Evolutionary conservation across 1,139 yeast species (phyloP), one percentile per base, ranked within the genome.

Genomic region (Hemisphaericaspora xylanilytica): DNA sequence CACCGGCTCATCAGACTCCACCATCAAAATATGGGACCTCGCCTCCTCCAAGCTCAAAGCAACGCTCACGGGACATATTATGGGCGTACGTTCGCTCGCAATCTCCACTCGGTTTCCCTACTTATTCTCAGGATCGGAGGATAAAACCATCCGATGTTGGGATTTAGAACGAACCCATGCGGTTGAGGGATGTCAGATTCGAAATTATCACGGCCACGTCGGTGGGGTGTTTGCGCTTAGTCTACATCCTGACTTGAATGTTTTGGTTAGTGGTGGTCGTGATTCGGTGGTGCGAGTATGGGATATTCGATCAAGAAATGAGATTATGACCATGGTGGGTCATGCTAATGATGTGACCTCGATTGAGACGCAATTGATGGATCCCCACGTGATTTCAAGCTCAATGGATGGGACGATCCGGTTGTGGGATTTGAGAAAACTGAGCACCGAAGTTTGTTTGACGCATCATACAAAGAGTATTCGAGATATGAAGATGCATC

Each of bases 111-210:
- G 85, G 41, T 88, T 80, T 53, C 97, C 97, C 0, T 92, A 92
- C 59, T 67, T 94, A 64, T 94, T 89, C 56, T 80, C 94, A 9
- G 94, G 94, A 20, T 86, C 96, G 28, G 97, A 92, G 56, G 99
- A 94, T 61, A 90, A 90, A 58, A 76, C 89, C 28, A 88, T 89
- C n/a, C 80, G 89, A 54, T 90, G 97, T 61, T 94, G 97, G 97
- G 98, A 94, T 64, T 68, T 94, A 51, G 97, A 92, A 59, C 77
- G 82, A 52, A 87, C 92, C 50, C 78, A 80, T 51, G 81, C 87
- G 2, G 50, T 63, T 1, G 58, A 66, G 20, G 77, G 77, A 5
- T 66, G 73, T 46, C 73, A 68, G 47, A 78, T 89, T 12, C 69
- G 97, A 40, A 88, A 89, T 52, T 94, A 87, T 58, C 95, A 90